Evolutionary conservation across 208 protist species (phyloP).

Genomic region (Trypanosomatidae sp.): DNA sequence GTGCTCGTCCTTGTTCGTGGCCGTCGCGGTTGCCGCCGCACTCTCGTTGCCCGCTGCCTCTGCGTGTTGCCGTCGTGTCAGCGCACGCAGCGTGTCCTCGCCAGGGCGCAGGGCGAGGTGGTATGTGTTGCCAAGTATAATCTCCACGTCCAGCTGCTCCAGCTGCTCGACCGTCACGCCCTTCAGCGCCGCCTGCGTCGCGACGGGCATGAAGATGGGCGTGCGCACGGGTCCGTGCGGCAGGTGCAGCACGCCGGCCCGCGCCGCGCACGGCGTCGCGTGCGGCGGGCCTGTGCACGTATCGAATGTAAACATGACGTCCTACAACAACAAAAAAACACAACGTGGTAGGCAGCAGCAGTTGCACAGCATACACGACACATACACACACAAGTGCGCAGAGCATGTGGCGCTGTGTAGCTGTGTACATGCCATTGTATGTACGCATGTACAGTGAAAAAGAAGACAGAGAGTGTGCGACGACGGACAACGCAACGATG

Average conservation of each 20-base stretch:
- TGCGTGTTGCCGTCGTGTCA: slow-evolving; percentile 56
- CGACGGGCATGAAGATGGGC: slow-evolving; percentile 98
- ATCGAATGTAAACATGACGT: slow-evolving; percentile 52
- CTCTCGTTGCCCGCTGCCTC: slow-evolving; percentile 1
- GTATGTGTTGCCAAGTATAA: slow-evolving; percentile 99
- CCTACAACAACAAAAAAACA: not conserved
- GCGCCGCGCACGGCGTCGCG: slow-evolving; percentile 32
- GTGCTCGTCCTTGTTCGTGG: not conserved
- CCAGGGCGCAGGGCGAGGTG: slow-evolving; percentile 94
- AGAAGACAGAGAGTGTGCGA: too few relatives aligned
- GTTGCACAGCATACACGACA: too few relatives aligned
- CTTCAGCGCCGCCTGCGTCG: slow-evolving; percentile 96
- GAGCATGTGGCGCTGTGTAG: too few relatives aligned
- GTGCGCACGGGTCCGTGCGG: slow-evolving; percentile 85
- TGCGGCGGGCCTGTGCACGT: slow-evolving; percentile 30
- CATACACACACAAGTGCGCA: not conserved
- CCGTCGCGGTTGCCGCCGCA: not conserved
- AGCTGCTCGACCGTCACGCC: slow-evolving; percentile 91
- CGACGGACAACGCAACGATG: too few relatives aligned
- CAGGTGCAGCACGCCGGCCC: slow-evolving; percentile 78
- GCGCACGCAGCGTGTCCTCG: slow-evolving; percentile 58
- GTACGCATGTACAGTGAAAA: slow-evolving; percentile 5
- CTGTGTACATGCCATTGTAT: not conserved
- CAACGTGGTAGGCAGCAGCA: too few relatives aligned
- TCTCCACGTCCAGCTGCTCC: slow-evolving; percentile 88